phyloP scores from a whole-genome alignment of 2,329 filamentous ascomycete species.

The Cryphonectria parasitica region DNA sequence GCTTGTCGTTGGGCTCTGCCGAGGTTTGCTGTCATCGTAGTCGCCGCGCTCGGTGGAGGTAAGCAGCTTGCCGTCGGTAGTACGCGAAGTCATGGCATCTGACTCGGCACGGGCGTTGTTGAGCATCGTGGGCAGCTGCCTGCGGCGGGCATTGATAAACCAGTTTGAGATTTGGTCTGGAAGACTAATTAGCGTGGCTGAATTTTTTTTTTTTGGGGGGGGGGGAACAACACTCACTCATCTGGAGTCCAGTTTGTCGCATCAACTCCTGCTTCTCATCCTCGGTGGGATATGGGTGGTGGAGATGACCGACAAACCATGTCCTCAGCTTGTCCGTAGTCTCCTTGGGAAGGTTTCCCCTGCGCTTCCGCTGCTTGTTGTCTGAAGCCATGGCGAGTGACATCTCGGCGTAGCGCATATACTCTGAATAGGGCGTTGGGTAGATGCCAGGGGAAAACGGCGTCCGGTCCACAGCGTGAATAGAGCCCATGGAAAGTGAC shows the following conservation, averaged over 20 bases:
- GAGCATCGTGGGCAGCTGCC: conserved; percentile 65
- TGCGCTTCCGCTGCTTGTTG: conserved; percentile 62
- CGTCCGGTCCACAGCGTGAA: conserved; percentile 47
- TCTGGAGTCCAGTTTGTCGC: conserved; percentile 73
- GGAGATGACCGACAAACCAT: conserved; percentile 79
- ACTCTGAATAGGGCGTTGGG: conserved; percentile 47
- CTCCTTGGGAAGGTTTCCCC: conserved; percentile 89
- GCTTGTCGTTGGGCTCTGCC: conserved; percentile 45
- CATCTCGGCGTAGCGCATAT: conserved; percentile 47
- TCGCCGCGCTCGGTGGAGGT: conserved; percentile 45
- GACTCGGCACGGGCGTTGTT: conserved; percentile 58
- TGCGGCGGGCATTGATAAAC: conserved; percentile 78
- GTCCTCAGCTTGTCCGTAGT: conserved; percentile 79
- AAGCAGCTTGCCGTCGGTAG: conserved; percentile 43
- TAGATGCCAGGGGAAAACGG: conserved; percentile 49
- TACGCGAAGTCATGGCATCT: conserved; percentile 47
- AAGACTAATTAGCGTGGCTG: conserved; percentile 16
- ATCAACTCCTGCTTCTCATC: conserved; percentile 86
- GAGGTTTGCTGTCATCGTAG: conserved; percentile 41
- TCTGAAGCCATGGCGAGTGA: conserved; percentile 45
- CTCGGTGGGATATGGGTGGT: conserved; percentile 84
- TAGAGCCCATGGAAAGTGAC: conserved; percentile 50
- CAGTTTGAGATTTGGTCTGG: conserved; percentile 75
- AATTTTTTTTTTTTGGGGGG: neutral
- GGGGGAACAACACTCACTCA: conserved; percentile 71